A percentile compares a stretch with the other conserved stretches of the same genome.
phyloP scores from a whole-genome alignment of 2,329 filamentous ascomycete species.

The Lachnellula suecica region DNA sequence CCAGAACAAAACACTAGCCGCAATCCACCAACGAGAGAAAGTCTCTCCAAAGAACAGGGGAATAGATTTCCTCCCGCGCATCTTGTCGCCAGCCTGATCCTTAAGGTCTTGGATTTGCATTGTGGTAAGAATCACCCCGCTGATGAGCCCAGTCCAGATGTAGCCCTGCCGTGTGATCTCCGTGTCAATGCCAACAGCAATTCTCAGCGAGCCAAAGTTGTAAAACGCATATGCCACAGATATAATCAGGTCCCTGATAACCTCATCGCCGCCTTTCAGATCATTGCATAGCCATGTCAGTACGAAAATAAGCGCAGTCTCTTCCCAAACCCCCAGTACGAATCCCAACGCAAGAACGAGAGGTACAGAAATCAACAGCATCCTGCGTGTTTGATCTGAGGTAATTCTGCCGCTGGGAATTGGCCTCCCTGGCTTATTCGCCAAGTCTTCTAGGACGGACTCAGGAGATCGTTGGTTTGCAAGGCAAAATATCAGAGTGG shows the following conservation, averaged over 20 bases:
- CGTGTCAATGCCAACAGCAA: not conserved
- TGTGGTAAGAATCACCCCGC: constrained; percentile 3
- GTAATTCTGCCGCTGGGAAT: constrained; percentile 20
- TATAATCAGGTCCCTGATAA: not conserved
- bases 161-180: not conserved
- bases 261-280: not conserved
- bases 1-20: constrained; percentile 20
- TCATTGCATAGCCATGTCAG: constrained; percentile 7
- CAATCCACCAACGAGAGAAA: constrained; percentile 23
- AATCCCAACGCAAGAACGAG: constrained; percentile 22
- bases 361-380: constrained; percentile 26
- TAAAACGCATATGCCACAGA: not conserved
- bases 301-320: not conserved
- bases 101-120: constrained; percentile 7
- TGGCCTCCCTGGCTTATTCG: constrained; percentile 34
- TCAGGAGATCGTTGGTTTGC: constrained; percentile 30
- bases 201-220: not conserved
- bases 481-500: constrained; percentile 30
- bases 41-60: constrained; percentile 23
- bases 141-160: not conserved
- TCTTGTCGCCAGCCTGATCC: constrained; percentile 1
- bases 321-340: constrained; percentile 4
- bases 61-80: constrained; percentile 19
- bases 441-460: constrained; percentile 29
- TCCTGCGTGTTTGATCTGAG: constrained; percentile 16